These are phyloP conservation scores for Berberis vulgaris DNA, from an alignment of 164 flowering plant species.

Conservation along the genomic window DNA sequence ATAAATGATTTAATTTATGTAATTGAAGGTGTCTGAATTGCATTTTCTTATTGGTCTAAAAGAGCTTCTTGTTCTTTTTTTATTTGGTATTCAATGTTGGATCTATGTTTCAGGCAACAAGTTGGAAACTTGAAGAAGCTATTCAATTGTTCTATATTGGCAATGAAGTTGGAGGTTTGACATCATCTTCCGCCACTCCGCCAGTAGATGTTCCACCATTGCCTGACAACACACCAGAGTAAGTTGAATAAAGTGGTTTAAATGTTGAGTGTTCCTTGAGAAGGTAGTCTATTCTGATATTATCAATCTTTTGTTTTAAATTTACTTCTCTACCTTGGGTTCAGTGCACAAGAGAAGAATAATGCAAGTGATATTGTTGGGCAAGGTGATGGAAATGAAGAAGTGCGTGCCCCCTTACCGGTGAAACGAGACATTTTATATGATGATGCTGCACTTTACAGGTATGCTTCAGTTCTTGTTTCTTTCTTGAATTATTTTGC, in stretches of 20 bases:
- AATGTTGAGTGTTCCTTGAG: background rate
- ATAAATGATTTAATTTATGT: background rate
- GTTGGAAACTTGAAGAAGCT: conserved; percentile 97
- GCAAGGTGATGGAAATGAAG: conserved; percentile 35
- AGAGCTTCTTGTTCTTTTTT: background rate
- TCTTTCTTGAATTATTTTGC: no score
- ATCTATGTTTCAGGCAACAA: conserved; percentile 55
- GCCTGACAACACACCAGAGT: conserved; percentile 31
- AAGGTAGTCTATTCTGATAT: background rate
- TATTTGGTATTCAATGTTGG: conserved; percentile 3
- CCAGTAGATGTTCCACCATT: conserved; percentile 19
- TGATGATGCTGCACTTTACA: conserved; percentile 52
- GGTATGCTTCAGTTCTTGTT: conserved; percentile 28
- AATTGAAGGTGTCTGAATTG: background rate
- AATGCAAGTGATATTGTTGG: conserved; percentile 19
- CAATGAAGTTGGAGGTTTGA: conserved; percentile 43
- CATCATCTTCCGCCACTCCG: conserved; percentile 28
- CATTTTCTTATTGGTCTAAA: background rate
- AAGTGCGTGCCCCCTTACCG: conserved; percentile 88
- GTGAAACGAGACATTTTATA: conserved; percentile 92
- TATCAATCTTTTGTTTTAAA: background rate
- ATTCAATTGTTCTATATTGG: conserved; percentile 80
- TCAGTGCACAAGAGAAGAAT: conserved; percentile 25
- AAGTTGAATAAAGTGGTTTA: conserved; percentile 6
- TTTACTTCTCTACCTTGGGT: conserved; percentile 5